A percentile compares a stretch with the other conserved stretches of the same genome.
Evolutionary conservation across 768 basidiomycete species (phyloP).

Genomic region (Naganishia randhawae): DNA sequence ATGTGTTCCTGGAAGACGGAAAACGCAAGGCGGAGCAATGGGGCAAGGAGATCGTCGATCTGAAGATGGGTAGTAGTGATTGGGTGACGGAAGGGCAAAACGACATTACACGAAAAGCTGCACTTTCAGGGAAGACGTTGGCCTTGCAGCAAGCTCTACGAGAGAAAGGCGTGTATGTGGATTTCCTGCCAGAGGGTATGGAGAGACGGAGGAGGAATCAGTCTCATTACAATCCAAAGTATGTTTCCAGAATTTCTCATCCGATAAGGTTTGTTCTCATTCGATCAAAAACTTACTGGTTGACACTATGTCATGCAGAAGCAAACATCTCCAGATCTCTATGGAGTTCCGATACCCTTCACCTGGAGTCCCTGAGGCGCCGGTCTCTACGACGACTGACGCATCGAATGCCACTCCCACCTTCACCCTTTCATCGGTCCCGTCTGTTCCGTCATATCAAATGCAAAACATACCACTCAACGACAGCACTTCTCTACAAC

Average conservation of each 20-base stretch:
- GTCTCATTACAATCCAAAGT: slow-evolving; percentile 80
- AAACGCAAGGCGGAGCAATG: slow-evolving; percentile 69
- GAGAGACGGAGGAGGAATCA: slow-evolving; percentile 70
- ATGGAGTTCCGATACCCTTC: slow-evolving; percentile 68
- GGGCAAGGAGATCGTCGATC: slow-evolving; percentile 52
- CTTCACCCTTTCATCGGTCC: slow-evolving; percentile 50
- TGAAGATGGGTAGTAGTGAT: slow-evolving; percentile 41
- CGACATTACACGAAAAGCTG: slow-evolving; percentile 30
- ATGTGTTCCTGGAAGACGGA: slow-evolving; percentile 76
- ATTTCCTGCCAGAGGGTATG: slow-evolving; percentile 77
- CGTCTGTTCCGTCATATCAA: slow-evolving; percentile 47
- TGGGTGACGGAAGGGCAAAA: not conserved
- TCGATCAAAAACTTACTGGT: not conserved
- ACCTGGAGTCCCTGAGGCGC: slow-evolving; percentile 50
- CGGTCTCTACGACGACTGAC: not conserved
- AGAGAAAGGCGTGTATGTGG: slow-evolving; percentile 66
- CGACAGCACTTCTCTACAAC: slow-evolving; percentile 21
- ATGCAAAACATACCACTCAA: slow-evolving; percentile 41
- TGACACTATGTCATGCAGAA: slow-evolving; percentile 53
- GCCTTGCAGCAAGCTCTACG: slow-evolving; percentile 67
- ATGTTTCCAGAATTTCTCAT: slow-evolving; percentile 42
- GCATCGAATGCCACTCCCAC: slow-evolving; percentile 44
- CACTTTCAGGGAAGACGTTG: slow-evolving; percentile 59
- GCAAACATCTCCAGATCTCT: slow-evolving; percentile 65
- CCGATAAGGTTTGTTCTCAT: no score